phyloP scores from a whole-genome alignment of 2,329 filamentous ascomycete species.

The Teratosphaeria pseudoeucalypti region DNA sequence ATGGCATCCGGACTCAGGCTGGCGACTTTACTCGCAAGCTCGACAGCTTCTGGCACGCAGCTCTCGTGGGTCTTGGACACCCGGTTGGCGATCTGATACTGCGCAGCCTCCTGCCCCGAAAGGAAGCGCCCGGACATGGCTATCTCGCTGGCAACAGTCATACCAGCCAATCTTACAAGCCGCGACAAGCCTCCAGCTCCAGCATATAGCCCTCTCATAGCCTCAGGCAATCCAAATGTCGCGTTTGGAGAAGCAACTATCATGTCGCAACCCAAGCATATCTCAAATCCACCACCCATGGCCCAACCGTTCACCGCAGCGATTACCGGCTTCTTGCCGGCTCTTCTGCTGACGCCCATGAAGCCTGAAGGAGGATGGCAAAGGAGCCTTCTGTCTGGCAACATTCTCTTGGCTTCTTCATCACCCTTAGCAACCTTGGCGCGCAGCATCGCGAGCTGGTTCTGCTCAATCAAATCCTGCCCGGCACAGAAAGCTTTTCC shows the following conservation, averaged over 20 bases:
- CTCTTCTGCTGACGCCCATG: conserved; percentile 44
- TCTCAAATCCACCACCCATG: conserved; percentile 49
- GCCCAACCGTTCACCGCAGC: conserved; percentile 50
- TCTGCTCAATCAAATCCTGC: conserved; percentile 36
- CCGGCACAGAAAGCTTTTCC: conserved; percentile 28
- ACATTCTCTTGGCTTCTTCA: conserved; percentile 6
- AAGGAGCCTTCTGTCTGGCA: conserved; percentile 14
- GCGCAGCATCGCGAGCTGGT: conserved; percentile 14
- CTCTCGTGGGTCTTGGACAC: conserved; percentile 41
- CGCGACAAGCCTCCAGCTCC: conserved; percentile 61
- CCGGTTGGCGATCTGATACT: conserved; percentile 28
- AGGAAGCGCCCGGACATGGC: conserved; percentile 54
- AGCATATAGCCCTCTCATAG: conserved; percentile 44
- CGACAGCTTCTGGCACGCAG: conserved; percentile 42
- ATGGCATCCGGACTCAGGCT: conserved; percentile 60
- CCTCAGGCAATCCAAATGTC: conserved; percentile 45
- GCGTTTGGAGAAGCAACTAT: conserved; percentile 43
- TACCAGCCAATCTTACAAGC: conserved; percentile 54
- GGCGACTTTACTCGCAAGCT: conserved; percentile 51
- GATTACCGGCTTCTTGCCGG: conserved; percentile 51
- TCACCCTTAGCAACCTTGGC: conserved; percentile 13
- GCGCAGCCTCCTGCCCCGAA: conserved; percentile 46
- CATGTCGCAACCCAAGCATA: conserved; percentile 45
- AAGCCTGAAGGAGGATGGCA: conserved; percentile 35
- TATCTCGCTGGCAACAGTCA: conserved; percentile 61